Evolutionary conservation across 2,329 filamentous ascomycete species (phyloP), one percentile per base, ranked within the genome.

Genomic region (Epichloe coenophiala): DNA sequence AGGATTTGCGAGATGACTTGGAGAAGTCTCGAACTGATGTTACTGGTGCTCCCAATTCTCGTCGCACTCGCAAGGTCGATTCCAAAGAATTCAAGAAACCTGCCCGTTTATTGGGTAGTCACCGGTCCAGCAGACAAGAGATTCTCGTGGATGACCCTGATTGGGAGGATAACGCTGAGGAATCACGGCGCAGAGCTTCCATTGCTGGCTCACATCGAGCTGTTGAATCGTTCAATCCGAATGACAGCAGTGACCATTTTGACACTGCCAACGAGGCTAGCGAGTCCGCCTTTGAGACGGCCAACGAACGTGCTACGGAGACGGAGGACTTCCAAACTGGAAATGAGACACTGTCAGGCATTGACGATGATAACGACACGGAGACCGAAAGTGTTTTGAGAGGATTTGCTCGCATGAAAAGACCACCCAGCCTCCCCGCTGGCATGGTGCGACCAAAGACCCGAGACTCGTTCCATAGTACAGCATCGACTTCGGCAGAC

Each of bases 251-350:
- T 49, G 85, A 90, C 56, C 74, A 80, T 1, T 91, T 90, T 58
- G 86, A 93, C 53, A 91, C 86, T 5, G 86, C 87, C 38, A 88
- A 88, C 53, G 89, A 95, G 61, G 80, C 78, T 1, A 80, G 75
- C 56, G 80, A 84, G 55, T 78, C 76, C 19, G 78, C 76, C 7
- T 83, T 83, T 55, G 78, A 81, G 61, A 83, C 79, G 1, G 80
- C 79, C 23, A 87, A 94, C 60, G 91, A 96, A 66, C 81, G 81
- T 31, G 78, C 74, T 12, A 95, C 88, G 0, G 90, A 95, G 68
- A 95, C 89, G 11, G 91, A 97, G 58, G 88, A 88, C 55, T 97
- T 97, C 78, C 86, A 95, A 64, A 96, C 91, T 4, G 89, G 87
- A n/a, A 80, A 82, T 15, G 93, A 97, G 59, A 86, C 88, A 21